These are phyloP conservation scores for Eutrema salsugineum DNA, from an alignment of 441 rosid species.

Conservation along the genomic window DNA sequence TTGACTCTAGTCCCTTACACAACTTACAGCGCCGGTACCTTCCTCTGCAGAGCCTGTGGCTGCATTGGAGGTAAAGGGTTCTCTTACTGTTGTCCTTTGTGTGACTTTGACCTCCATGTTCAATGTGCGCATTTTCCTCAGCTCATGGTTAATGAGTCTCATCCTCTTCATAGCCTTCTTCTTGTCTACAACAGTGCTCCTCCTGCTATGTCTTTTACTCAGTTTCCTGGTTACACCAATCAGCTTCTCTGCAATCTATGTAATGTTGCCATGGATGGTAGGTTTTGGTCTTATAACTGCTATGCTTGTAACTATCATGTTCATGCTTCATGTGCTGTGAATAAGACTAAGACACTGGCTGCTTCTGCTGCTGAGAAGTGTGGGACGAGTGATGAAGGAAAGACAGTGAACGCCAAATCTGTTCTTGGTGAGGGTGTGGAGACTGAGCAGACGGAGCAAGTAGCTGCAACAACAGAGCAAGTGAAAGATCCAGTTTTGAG, in stretches of 20 bases:
- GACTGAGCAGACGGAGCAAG: neutral
- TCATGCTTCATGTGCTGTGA: conserved; percentile 32
- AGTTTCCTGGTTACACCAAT: conserved; percentile 19
- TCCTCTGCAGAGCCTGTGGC: conserved; percentile 32
- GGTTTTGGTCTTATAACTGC: conserved; percentile 34
- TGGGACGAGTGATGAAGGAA: conserved; percentile 13
- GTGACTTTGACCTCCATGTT: conserved; percentile 32
- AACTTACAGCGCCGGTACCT: conserved; percentile 25
- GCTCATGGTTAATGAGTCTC: conserved; percentile 22
- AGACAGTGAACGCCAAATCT: neutral
- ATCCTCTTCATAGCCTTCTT: conserved; percentile 23
- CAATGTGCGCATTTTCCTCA: conserved; percentile 24
- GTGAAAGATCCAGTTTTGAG: conserved; percentile 30
- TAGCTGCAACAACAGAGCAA: conserved; percentile 2
- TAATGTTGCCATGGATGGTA: conserved; percentile 23
- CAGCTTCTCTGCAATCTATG: conserved; percentile 23
- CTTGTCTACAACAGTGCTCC: conserved; percentile 27
- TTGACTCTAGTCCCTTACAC: conserved; percentile 31
- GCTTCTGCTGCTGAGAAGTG: conserved; percentile 2
- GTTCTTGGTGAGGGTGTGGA: conserved; percentile 8
- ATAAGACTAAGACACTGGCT: conserved; percentile 17
- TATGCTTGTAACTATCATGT: conserved; percentile 29
- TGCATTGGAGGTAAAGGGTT: conserved; percentile 21
- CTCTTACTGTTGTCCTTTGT: conserved; percentile 34
- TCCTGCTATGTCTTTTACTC: conserved; percentile 19